These are phyloP conservation scores for Boletus rubropictus DNA, from an alignment of 768 basidiomycete species.

Conservation along the genomic window DNA sequence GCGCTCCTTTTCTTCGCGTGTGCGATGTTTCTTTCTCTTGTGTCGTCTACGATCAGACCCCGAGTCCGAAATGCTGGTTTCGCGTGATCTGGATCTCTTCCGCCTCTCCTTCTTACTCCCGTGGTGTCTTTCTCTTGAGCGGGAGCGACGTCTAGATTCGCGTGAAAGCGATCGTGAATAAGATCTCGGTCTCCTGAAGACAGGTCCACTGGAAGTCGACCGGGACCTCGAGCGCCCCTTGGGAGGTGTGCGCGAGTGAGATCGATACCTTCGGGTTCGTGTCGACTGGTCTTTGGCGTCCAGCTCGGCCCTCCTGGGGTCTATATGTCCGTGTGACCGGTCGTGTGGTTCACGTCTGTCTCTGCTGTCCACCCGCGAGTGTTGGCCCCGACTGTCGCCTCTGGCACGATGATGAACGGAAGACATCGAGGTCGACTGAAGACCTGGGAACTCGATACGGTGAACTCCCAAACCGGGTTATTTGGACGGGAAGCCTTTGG, in stretches of 20 bases:
- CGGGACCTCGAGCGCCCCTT: conserved; percentile 22
- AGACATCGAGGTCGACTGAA: conserved; percentile 14
- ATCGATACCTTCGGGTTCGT: conserved; percentile 5
- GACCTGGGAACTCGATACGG: neutral
- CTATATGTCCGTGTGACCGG: conserved; percentile 14
- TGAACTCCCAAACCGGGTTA: conserved; percentile 9
- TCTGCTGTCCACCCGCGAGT: conserved; percentile 9
- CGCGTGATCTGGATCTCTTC: conserved; percentile 32
- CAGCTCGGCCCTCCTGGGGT: conserved; percentile 9
- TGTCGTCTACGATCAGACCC: conserved; percentile 33
- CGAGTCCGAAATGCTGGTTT: conserved; percentile 39
- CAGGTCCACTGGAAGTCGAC: conserved; percentile 22
- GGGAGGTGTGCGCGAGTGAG: conserved; percentile 23
- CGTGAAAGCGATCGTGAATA: conserved; percentile 26
- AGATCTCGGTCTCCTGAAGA: conserved; percentile 12
- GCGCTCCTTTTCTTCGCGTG: conserved; percentile 46
- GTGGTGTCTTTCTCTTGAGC: conserved; percentile 28
- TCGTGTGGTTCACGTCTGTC: conserved; percentile 17
- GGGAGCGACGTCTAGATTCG: conserved; percentile 30
- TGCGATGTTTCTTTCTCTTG: conserved; percentile 43
- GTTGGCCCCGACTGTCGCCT: conserved; percentile 18
- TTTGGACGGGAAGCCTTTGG: conserved; percentile 26
- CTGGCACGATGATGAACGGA: conserved; percentile 20
- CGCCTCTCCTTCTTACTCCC: conserved; percentile 27
- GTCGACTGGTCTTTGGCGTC: conserved; percentile 6